Conservation (phyloP, 2,329 filamentous ascomycete genomes). For the Colletotrichum sp. region DNA sequence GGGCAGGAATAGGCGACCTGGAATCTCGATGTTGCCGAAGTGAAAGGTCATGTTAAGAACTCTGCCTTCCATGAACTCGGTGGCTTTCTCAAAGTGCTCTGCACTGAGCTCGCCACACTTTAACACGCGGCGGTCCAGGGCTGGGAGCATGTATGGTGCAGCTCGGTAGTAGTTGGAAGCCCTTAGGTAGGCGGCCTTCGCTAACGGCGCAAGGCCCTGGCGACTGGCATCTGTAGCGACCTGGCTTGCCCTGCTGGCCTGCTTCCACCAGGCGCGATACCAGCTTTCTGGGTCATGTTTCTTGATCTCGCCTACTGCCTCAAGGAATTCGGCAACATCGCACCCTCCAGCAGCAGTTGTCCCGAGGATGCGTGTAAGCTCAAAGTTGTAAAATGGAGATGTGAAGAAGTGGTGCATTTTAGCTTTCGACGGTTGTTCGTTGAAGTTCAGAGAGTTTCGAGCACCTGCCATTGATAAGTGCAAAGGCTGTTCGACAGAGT, state of each 20-base stretch:
- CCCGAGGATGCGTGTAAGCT: slow-evolving; percentile 43
- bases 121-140: slow-evolving; percentile 29
- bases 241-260: slow-evolving; percentile 36
- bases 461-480: background rate
- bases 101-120: background rate
- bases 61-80: slow-evolving; percentile 7
- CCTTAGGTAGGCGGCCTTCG: slow-evolving; percentile 39
- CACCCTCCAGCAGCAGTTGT: slow-evolving; percentile 36
- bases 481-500: background rate
- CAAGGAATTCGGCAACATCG: slow-evolving; percentile 45
- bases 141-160: slow-evolving; percentile 31
- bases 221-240: slow-evolving; percentile 30
- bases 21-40: slow-evolving; percentile 37
- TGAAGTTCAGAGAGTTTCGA: background rate
- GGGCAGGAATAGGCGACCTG: slow-evolving; percentile 42
- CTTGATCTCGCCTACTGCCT: slow-evolving; percentile 39
- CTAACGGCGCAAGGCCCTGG: slow-evolving; percentile 33
- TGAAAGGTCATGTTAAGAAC: slow-evolving; percentile 30
- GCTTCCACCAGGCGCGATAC: slow-evolving; percentile 37
- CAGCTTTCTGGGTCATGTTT: slow-evolving; percentile 42
- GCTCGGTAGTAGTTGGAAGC: slow-evolving; percentile 45
- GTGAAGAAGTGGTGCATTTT: slow-evolving; percentile 18
- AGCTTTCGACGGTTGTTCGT: background rate
- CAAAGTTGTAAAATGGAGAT: slow-evolving; percentile 46
- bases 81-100: slow-evolving; percentile 28